Conservation (phyloP, 169 alveolate genomes). For the Babesia bovis region DNA sequence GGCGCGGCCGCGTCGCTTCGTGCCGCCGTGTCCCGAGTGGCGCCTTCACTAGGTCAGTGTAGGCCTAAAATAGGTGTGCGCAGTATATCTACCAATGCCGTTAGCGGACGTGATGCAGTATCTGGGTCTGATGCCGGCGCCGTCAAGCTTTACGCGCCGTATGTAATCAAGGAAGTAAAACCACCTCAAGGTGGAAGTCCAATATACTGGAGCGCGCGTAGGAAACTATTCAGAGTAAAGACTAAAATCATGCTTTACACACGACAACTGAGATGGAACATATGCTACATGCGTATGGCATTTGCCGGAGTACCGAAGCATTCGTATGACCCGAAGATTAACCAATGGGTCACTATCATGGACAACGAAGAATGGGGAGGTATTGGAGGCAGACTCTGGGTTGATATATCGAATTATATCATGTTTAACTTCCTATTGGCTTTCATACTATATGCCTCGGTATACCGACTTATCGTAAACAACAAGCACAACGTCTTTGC, state of each 20-base stretch:
- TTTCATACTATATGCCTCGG: constrained; percentile 68
- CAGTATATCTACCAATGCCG: constrained; percentile 1
- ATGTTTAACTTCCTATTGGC: constrained; percentile 72
- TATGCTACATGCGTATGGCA: constrained; percentile 66
- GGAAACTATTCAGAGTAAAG: constrained; percentile 49
- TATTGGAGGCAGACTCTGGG: constrained; percentile 75
- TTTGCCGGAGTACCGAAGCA: constrained; percentile 79
- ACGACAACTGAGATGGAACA: constrained; percentile 68
- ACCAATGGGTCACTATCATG: constrained; percentile 73
- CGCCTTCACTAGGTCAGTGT: neutral
- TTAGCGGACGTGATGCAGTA: neutral
- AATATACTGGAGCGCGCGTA: constrained; percentile 69
- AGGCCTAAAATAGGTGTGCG: neutral
- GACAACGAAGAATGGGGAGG: constrained; percentile 84
- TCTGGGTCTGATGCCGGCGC: constrained; percentile 10
- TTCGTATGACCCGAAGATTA: constrained; percentile 76
- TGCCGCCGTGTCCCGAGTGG: constrained; percentile 10
- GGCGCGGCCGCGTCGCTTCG: constrained; percentile 18
- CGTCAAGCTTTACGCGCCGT: constrained; percentile 52
- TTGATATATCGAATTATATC: constrained; percentile 66
- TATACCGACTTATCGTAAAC: constrained; percentile 71
- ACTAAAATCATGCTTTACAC: constrained; percentile 41
- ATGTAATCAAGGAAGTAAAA: constrained; percentile 45
- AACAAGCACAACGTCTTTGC: constrained; percentile 78
- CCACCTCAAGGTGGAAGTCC: constrained; percentile 77